These are phyloP conservation scores for Pleurostoma richardsiae DNA, from an alignment of 2,329 filamentous ascomycete genomes.

Conservation along the genomic window DNA sequence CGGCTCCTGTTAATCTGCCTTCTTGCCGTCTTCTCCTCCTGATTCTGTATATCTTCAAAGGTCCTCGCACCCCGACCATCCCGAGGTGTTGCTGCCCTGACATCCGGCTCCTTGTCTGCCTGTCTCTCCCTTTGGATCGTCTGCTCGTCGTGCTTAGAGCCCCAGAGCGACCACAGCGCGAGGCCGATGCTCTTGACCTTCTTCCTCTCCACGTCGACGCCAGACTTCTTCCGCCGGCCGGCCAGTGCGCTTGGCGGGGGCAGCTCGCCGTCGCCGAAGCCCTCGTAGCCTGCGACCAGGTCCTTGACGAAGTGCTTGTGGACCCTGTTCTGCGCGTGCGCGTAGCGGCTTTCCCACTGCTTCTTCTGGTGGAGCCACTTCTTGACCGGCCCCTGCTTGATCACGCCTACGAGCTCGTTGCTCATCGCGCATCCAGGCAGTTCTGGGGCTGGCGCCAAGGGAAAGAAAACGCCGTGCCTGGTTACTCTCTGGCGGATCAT, in stretches of 20 bases:
- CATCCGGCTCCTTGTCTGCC: conserved; percentile 32
- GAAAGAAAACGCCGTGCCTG: conserved; percentile 68
- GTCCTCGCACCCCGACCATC: conserved; percentile 39
- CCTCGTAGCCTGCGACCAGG: conserved; percentile 64
- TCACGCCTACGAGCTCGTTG: conserved; percentile 64
- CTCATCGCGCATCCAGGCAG: conserved; percentile 62
- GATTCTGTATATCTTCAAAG: conserved; percentile 32
- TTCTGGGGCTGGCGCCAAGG: conserved; percentile 58
- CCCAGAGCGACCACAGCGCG: conserved; percentile 82
- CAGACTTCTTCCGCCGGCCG: conserved; percentile 53
- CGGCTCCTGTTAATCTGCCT: conserved; percentile 25
- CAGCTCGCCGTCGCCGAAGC: conserved; percentile 64
- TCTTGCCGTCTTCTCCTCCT: conserved; percentile 21
- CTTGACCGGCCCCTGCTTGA: conserved; percentile 73
- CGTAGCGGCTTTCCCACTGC: conserved; percentile 70
- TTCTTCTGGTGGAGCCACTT: conserved; percentile 78
- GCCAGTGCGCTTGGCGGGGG: conserved; percentile 83
- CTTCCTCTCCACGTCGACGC: conserved; percentile 45
- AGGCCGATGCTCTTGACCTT: conserved; percentile 64
- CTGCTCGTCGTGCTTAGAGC: conserved; percentile 79
- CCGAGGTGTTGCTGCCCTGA: conserved; percentile 25
- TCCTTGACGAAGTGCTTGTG: conserved; percentile 72
- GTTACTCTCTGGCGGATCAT: conserved; percentile 92
- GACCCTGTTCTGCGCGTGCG: conserved; percentile 62
- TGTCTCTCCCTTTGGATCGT: conserved; percentile 58